phyloP scores from a whole-genome alignment of 768 basidiomycete genomes.

The Russula emetica region DNA sequence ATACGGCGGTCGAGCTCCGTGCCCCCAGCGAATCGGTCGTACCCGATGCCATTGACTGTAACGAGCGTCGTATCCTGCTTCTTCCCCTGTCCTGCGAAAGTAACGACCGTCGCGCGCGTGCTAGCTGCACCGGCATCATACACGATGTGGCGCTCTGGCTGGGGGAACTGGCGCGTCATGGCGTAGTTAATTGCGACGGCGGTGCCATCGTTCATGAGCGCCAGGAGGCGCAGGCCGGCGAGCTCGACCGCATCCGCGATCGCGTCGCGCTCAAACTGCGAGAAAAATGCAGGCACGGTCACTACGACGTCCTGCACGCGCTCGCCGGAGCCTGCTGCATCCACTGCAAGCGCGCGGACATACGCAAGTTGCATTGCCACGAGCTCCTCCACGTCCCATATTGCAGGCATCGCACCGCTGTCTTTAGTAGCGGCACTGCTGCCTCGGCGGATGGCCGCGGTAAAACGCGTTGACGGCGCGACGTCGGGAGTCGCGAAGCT shows the following conservation, averaged over 20 bases:
- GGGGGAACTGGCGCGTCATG: slow-evolving; percentile 86
- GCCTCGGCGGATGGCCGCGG: slow-evolving; percentile 39
- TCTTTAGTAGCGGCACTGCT: slow-evolving; percentile 41
- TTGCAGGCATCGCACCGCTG: slow-evolving; percentile 29
- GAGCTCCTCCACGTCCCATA: slow-evolving; percentile 86
- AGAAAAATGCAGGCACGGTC: slow-evolving; percentile 87
- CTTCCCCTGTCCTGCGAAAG: slow-evolving; percentile 51
- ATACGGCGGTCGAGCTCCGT: slow-evolving; percentile 80
- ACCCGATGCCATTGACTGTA: slow-evolving; percentile 76
- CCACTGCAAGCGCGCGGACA: slow-evolving; percentile 83
- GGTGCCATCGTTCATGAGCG: slow-evolving; percentile 87
- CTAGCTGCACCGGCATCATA: slow-evolving; percentile 92
- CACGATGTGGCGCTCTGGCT: slow-evolving; percentile 80
- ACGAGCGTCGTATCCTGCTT: slow-evolving; percentile 61
- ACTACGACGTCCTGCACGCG: slow-evolving; percentile 79
- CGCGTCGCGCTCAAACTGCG: slow-evolving; percentile 87
- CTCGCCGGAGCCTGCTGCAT: slow-evolving; percentile 53
- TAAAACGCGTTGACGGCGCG: slow-evolving; percentile 57
- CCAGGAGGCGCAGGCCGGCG: slow-evolving; percentile 76
- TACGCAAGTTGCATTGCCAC: slow-evolving; percentile 93
- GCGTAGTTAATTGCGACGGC: slow-evolving; percentile 98
- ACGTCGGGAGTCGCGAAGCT: slow-evolving; percentile 52
- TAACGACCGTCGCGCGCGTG: slow-evolving; percentile 71
- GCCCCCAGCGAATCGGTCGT: slow-evolving; percentile 71
- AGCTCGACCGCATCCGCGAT: slow-evolving; percentile 90